Evolutionary conservation across 2,329 filamentous ascomycete genomes (phyloP), one percentile per base, ranked within the genome.

Genomic region (Endocalyx cinctus): DNA sequence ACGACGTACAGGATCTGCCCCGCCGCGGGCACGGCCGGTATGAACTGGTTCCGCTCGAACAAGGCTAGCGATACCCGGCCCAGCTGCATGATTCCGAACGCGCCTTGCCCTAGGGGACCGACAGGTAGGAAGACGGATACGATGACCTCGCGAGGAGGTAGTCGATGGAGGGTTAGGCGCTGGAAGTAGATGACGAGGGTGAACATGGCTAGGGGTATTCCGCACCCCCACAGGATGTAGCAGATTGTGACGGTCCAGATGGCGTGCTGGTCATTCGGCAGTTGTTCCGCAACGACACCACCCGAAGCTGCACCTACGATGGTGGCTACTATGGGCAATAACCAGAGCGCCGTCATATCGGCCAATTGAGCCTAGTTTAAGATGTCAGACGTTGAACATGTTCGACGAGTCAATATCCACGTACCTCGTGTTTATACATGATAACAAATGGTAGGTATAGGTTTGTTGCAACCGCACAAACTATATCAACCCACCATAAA

Each of bases 131-230:
- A 79, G 8, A 72, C 70, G 3, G 71, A 78, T 1, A 82, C 76
- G 13, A 82, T 74, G 27, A 79, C 74, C 49, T 84, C 82, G 30
- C 73, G 67, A 2, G 79, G 72, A 0, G 81, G 81, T 11, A 85
- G 66, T 25, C 78, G 77, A 56, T 85, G 74, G 3, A 85, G 55
- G 4, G 75, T 77, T 8, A 87, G 64, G 10, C 82, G 77, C 38
- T 82, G 76, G 50, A 83, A 84, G 57, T 86, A 87, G 23, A 86
- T 70, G 10, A 75, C 76, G 17, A 85, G 60, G 14, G 84, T 70
- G 26, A 71, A 65, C 20, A 56, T 56, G 45, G 62, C 67, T n/a
- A n/a, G n/a, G n/a, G n/a, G n/a, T n/a, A n/a, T n/a, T 5, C 79
- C 77, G 37, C 77, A 74, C 1, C 81, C 81, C 79, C 78, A 85